Percentiles rank a stretch among this genome's conserved stretches.
phyloP scores from a whole-genome alignment of 768 basidiomycete species.

The Amanita exitialis region DNA sequence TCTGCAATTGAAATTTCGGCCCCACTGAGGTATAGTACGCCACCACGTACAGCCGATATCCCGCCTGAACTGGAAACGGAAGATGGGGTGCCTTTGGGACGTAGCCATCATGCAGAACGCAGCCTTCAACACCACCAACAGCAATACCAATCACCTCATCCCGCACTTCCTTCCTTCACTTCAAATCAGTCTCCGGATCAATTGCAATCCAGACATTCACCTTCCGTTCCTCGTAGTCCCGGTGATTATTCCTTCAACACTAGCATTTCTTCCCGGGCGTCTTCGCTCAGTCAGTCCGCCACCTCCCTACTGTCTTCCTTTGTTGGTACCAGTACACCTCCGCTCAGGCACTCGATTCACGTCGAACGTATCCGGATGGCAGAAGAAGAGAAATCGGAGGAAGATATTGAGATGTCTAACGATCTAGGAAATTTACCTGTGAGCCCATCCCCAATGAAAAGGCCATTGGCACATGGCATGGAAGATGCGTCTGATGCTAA shows the following conservation, averaged over 20 bases:
- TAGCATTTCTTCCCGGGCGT: constrained; percentile 21
- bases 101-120: constrained; percentile 51
- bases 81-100: constrained; percentile 53
- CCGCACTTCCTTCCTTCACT: constrained; percentile 20
- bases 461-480: not conserved
- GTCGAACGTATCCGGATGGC: constrained; percentile 20
- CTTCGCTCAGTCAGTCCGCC: constrained; percentile 22
- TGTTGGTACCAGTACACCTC: constrained; percentile 23
- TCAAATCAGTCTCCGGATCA: constrained; percentile 15
- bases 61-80: constrained; percentile 54
- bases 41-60: constrained; percentile 32
- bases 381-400: constrained; percentile 18
- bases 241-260: constrained; percentile 17
- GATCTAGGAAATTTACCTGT: constrained; percentile 21
- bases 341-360: constrained; percentile 26
- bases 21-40: constrained; percentile 24
- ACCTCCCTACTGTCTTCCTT: constrained; percentile 23
- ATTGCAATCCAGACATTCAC: constrained; percentile 10
- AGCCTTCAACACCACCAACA: constrained; percentile 33
- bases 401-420: constrained; percentile 15
- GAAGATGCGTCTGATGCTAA: not conserved
- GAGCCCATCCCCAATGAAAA: constrained; percentile 30
- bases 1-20: constrained; percentile 14
- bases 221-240: constrained; percentile 12
- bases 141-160: constrained; percentile 18